Base-by-base conservation (phyloP, 2,329 filamentous ascomycete genomes). In the Alternaria atra region DNA sequence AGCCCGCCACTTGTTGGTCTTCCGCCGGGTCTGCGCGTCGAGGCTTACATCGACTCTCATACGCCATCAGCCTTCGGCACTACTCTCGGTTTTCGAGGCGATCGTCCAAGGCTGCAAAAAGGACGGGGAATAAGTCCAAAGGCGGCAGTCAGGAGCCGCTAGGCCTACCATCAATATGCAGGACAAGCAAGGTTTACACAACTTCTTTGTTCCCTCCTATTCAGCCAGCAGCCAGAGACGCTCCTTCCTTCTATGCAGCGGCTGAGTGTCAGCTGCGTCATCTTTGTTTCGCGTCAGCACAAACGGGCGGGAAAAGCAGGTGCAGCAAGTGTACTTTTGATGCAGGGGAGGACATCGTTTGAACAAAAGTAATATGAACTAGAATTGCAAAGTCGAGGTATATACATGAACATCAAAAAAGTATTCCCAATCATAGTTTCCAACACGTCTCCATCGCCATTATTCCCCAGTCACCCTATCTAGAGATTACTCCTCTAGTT, bases 371-470 rank as follows among this genome's bases (percentile, higher is more conserved):
- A 54, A 54, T 50, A 48, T 50, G 15, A 23, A 53, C 43, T 42
- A 48, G 48, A 50, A 58, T 48, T 46, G 29, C 23, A 61, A 48
- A 34, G 32, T 53, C 27, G 55, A 55, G 27, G 44, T 61, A 58
- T 60, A 37, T 64, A 64, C 59, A 62, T 30, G 59, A 62, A 62
- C 52, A 46, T 58, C 42, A 47, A 50, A 25, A 30, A 57, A 30
- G 30, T 50, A 6, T 34, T 30, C 15, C 30, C 46, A 34, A 42
- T 32, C 50, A 23, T 30, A 43, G 27, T 48, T 23, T 48, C 29
- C 46, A 15, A 34, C 3, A 34, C 20, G 17, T 50, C 46, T 48
- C 23, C 7, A n/a, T 32, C 44, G 46, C 35, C 13, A 47, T 52
- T 25, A 40, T 8, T 42, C 17, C 25, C 39, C n/a, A 17, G 17